Conservation (phyloP, 2,329 filamentous ascomycete genomes). For the Calonectria pseudoturangicola region DNA sequence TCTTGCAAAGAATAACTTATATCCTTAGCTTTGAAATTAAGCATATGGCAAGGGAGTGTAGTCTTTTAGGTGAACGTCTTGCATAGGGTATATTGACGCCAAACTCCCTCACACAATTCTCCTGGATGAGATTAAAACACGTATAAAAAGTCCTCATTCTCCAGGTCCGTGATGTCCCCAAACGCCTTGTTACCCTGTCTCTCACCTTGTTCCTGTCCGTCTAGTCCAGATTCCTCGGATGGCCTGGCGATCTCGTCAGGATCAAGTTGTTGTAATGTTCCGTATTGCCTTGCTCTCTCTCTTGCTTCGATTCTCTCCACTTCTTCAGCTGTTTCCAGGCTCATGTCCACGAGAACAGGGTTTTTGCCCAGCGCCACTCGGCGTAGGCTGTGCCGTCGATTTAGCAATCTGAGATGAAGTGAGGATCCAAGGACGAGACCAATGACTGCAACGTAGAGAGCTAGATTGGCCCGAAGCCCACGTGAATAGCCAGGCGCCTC, state of each 20-base stretch:
- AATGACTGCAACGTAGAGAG: slow-evolving; percentile 76
- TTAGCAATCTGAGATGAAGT: slow-evolving; percentile 71
- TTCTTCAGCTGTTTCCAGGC: slow-evolving; percentile 71
- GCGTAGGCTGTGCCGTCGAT: slow-evolving; percentile 71
- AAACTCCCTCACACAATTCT: slow-evolving; percentile 1
- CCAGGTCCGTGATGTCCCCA: slow-evolving; percentile 74
- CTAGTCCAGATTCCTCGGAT: slow-evolving; percentile 40
- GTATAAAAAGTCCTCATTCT: slow-evolving; percentile 80
- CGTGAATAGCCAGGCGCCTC: slow-evolving; percentile 63
- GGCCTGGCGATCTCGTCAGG: slow-evolving; percentile 33
- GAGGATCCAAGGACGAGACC: slow-evolving; percentile 66
- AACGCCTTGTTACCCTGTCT: slow-evolving; percentile 55
- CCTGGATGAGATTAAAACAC: slow-evolving; percentile 61
- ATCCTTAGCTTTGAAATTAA: too few relatives aligned
- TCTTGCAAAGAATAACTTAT: too few relatives aligned
- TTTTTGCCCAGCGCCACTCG: slow-evolving; percentile 76
- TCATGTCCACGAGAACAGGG: slow-evolving; percentile 74
- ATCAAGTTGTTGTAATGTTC: slow-evolving; percentile 25
- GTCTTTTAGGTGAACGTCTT: too few relatives aligned
- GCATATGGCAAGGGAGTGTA: too few relatives aligned
- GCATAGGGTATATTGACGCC: slow-evolving; percentile 27
- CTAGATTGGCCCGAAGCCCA: slow-evolving; percentile 76
- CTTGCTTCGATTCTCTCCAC: slow-evolving; percentile 60
- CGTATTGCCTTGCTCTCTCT: slow-evolving; percentile 48
- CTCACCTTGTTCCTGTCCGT: slow-evolving; percentile 28